Evolutionary conservation across 176 grass and related monocot species (phyloP).

Genomic region (Oryza brachyantha): DNA sequence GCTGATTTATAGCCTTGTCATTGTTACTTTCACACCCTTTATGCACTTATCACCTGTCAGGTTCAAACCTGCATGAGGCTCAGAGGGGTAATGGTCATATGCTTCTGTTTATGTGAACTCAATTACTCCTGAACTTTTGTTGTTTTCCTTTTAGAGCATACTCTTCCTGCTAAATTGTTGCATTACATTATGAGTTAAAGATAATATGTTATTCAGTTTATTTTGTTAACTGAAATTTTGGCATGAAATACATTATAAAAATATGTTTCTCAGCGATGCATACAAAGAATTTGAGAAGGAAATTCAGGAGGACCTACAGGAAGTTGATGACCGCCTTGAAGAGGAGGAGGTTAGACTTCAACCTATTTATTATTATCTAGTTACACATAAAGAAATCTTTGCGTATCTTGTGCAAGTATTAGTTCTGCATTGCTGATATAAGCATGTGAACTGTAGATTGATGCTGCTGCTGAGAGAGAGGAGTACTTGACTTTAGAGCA

Average conservation of each 20-base stretch:
- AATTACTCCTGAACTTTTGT: neutral
- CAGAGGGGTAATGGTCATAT: neutral
- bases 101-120: neutral
- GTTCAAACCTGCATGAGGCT: neutral
- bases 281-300: conserved; percentile 99
- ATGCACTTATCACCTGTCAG: neutral
- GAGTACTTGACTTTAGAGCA: conserved; percentile 79
- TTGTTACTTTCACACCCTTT: conserved; percentile 11
- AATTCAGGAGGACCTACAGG: conserved; percentile 87
- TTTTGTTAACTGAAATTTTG: conserved; percentile 5
- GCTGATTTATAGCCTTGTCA: neutral
- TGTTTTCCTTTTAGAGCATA: neutral
- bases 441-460: conserved; percentile 58
- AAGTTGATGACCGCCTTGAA: conserved; percentile 65
- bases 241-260: neutral
- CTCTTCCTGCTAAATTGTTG: neutral
- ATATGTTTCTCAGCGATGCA: conserved; percentile 47
- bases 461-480: conserved; percentile 91
- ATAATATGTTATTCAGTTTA: neutral
- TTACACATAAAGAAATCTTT: neutral
- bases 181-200: neutral
- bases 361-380: neutral
- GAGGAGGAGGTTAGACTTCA: conserved; percentile 74
- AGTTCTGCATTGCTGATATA: conserved; percentile 11
- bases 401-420: neutral